Percentiles rank a stretch among this genome's conserved stretches.
phyloP scores from a whole-genome alignment of 1,284 basidiomycete species.

The Omphalotus olearius region DNA sequence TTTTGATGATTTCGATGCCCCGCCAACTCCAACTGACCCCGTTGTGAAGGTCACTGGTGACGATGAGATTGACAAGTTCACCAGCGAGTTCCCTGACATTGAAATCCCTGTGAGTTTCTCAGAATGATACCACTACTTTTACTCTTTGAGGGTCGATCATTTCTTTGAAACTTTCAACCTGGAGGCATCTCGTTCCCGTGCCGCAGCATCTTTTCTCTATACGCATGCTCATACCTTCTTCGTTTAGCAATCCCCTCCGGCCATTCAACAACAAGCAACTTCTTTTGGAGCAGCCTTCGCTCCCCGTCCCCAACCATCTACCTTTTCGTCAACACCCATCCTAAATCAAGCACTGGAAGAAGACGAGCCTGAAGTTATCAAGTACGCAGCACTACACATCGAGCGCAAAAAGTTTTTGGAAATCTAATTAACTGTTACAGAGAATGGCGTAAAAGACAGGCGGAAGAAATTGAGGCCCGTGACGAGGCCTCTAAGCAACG shows the following conservation, averaged over 20 bases:
- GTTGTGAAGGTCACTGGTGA: conserved; percentile 82
- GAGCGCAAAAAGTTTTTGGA: not conserved
- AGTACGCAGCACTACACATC: conserved; percentile 37
- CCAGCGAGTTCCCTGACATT: conserved; percentile 89
- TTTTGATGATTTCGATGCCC: conserved; percentile 60
- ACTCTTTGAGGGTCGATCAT: too few relatives aligned
- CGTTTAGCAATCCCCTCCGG: conserved; percentile 15
- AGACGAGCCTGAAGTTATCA: conserved; percentile 89
- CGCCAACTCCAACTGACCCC: conserved; percentile 31
- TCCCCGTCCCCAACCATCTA: conserved; percentile 68
- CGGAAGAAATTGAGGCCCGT: conserved; percentile 76
- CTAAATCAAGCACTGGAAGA: conserved; percentile 66
- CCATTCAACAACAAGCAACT: conserved; percentile 19
- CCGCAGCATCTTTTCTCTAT: too few relatives aligned
- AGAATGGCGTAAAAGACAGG: conserved; percentile 87
- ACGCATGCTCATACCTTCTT: too few relatives aligned
- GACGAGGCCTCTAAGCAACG: conserved; percentile 78
- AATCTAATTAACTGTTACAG: conserved; percentile 34
- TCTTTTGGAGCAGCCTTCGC: conserved; percentile 58
- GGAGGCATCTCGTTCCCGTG: too few relatives aligned
- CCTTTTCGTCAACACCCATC: conserved; percentile 67
- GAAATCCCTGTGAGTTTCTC: conserved; percentile 51
- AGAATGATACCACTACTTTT: not conserved
- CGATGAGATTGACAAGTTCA: conserved; percentile 87
- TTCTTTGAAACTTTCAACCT: conserved; percentile 12